A percentile compares a stretch with the other conserved stretches of the same genome.
Conservation (phyloP, 768 basidiomycete genomes). For the Naganishia kalamii region DNA sequence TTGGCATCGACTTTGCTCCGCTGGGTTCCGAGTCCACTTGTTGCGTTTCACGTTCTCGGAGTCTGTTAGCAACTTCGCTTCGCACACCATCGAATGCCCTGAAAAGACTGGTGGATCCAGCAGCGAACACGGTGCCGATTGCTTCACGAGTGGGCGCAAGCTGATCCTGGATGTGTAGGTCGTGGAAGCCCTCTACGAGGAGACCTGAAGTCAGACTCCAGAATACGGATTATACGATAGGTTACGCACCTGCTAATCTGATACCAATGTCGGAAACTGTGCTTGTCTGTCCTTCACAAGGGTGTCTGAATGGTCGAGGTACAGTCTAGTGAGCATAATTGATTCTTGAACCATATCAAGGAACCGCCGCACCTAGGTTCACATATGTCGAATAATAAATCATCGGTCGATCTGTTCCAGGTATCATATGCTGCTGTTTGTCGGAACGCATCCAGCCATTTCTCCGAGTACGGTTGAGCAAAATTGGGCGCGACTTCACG, state of each 20-base stretch:
- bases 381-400: constrained; percentile 86
- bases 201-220: not conserved
- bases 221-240: not conserved
- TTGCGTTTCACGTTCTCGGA: constrained; percentile 35
- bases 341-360: no score
- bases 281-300: constrained; percentile 83
- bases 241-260: constrained; percentile 57
- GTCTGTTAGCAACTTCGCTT: constrained; percentile 47
- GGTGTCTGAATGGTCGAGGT: constrained; percentile 60
- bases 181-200: constrained; percentile 72
- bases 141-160: constrained; percentile 90
- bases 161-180: constrained; percentile 84
- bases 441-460: constrained; percentile 84
- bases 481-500: constrained; percentile 24
- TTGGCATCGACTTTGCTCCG: not conserved
- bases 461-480: constrained; percentile 68
- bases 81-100: constrained; percentile 85
- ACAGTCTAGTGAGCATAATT: not conserved
- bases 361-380: constrained; percentile 66
- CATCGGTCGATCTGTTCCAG: constrained; percentile 87
- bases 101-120: constrained; percentile 60
- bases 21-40: not conserved
- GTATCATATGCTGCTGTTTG: constrained; percentile 77
- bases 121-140: constrained; percentile 64
- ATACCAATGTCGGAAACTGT: constrained; percentile 86